Evolutionary conservation across 768 basidiomycete genomes (phyloP).

Genomic region (Termitomyces sp.): DNA sequence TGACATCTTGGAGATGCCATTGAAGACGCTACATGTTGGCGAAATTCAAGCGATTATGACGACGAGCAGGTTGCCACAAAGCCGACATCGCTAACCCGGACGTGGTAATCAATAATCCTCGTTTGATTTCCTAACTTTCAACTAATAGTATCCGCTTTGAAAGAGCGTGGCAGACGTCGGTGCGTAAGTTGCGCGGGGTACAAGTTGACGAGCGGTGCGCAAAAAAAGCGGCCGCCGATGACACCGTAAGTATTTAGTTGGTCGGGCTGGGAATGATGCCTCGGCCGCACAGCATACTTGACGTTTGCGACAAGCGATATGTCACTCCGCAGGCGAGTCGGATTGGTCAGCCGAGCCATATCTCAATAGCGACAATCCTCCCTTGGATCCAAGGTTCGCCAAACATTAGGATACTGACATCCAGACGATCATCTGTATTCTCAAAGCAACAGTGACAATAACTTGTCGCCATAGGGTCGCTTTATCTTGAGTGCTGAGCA

Average conservation of each 20-base stretch:
- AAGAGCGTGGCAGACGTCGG: not conserved
- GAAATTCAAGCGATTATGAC: slow-evolving; percentile 1
- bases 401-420: not conserved
- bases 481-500: not conserved
- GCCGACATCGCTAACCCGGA: not conserved
- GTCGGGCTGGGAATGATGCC: not conserved
- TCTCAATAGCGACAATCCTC: not conserved
- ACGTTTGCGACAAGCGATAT: not conserved
- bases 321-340: not conserved
- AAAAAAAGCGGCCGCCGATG: not conserved
- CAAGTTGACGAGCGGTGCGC: not conserved
- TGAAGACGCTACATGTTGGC: not conserved
- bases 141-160: not conserved
- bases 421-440: not conserved
- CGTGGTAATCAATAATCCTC: not conserved
- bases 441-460: not conserved
- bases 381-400: not conserved
- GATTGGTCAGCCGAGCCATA: not conserved
- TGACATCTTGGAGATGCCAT: not conserved
- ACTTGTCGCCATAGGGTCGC: not conserved
- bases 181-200: not conserved
- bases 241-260: not conserved
- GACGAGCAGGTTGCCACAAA: not conserved
- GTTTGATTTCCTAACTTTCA: not conserved
- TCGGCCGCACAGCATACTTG: not conserved